A percentile compares a stretch with the other conserved stretches of the same genome.
These are phyloP conservation scores for Cordyceps farinosa DNA, from an alignment of 2,329 filamentous ascomycete species.

Conservation along the genomic window DNA sequence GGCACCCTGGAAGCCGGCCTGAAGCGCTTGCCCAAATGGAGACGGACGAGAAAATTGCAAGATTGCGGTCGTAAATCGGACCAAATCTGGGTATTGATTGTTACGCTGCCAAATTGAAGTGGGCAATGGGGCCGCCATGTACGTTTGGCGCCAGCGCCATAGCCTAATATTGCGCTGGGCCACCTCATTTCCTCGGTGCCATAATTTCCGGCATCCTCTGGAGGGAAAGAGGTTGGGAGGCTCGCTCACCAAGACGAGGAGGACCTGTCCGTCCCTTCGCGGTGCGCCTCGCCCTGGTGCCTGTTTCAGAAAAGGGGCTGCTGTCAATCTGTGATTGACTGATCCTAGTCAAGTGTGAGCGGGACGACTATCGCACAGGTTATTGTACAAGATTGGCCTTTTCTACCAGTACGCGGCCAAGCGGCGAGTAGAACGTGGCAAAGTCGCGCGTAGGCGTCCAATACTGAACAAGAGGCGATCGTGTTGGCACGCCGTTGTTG, in stretches of 20 bases:
- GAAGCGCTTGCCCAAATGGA: neutral
- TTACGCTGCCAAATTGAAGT: conserved; percentile 15
- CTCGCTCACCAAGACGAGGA: neutral
- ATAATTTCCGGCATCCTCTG: conserved; percentile 5
- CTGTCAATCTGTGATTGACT: neutral
- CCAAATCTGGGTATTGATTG: conserved; percentile 11
- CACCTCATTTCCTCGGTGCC: conserved; percentile 9
- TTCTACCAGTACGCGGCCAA: neutral
- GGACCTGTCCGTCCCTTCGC: no score
- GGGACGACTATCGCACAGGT: neutral
- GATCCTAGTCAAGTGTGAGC: neutral
- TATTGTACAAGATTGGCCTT: neutral
- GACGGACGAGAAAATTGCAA: neutral
- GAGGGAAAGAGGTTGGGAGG: neutral
- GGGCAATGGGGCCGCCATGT: conserved; percentile 1
- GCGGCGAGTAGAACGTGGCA: neutral
- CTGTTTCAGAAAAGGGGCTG: conserved; percentile 13
- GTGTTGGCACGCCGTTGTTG: no score
- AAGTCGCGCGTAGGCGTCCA: neutral
- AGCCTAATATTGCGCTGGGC: conserved; percentile 4
- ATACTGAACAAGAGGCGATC: neutral
- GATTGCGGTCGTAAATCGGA: conserved; percentile 15
- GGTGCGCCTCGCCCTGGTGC: neutral
- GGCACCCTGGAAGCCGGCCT: neutral
- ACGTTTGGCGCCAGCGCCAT: conserved; percentile 5